Base-by-base conservation (phyloP, 176 grass and related monocot species). In the Oryza coarctata region DNA sequence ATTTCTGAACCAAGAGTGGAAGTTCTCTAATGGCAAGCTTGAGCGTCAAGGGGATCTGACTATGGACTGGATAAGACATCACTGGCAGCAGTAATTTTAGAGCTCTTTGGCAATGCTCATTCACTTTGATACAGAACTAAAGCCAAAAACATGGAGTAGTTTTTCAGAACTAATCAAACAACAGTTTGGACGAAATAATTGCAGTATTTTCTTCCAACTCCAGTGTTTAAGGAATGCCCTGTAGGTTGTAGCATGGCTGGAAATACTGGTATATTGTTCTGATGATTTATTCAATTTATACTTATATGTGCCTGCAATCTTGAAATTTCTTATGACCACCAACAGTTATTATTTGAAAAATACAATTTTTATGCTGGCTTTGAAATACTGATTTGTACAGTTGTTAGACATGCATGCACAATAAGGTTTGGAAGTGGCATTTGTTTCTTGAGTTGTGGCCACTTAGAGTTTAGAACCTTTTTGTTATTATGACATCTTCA, bases 191-290 rank as follows among this genome's bases (percentile, higher is more conserved):
- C 3, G 17, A 49, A 49, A 49, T 49, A 49, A 12, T 41, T 11
- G 40, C 40, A 1, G 40, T 41, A 11, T 25, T 66, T 9, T 38
- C 3, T 55, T 17, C 23, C 52, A 63, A 60, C 27, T 76, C 26
- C n/a, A 33, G 25, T 84, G 55, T 13, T 65, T 72, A 44, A 68
- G 33, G 34, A 67, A 57, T 86, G 26, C 43, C 12, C 9, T 58
- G 61, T 65, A 18, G 20, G 23, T 29, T 66, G 38, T 39, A 41
- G 7, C 9, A 41, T 41, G 40, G 9, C 40, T 41, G 40, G 40
- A 41, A 41, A 41, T 9, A 23, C 25, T 29, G 1, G 52, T 34
- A 55, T 80, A 17, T 43, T 32, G 22, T 58, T 66, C 29, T 74
- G 31, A 68, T 73, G 17, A 65, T 79, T 47, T 64, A 36, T 71